Evolutionary conservation across 495 filamentous ascomycete species (phyloP).

Genomic region (Penicillium ochrochloron): DNA sequence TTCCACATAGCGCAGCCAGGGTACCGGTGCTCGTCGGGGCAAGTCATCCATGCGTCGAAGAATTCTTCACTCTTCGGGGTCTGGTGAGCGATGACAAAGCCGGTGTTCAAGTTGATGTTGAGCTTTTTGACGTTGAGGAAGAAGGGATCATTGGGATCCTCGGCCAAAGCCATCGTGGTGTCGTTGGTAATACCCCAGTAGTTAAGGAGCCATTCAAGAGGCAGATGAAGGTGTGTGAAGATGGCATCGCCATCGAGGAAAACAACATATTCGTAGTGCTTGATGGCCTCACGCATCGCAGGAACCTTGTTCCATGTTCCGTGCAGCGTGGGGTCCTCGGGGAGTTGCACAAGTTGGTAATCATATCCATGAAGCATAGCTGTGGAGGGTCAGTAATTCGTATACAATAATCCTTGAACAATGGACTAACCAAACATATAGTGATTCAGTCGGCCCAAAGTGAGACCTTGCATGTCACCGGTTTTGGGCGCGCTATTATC

Average conservation of each 20-base stretch:
- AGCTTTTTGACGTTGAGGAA: neutral
- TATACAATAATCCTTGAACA: neutral
- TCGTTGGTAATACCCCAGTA: neutral
- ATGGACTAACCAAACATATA: neutral
- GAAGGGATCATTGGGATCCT: neutral
- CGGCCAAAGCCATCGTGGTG: neutral
- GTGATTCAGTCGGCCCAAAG: neutral
- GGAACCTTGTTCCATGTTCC: conserved; percentile 2
- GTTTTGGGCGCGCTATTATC: neutral
- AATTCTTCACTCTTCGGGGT: neutral
- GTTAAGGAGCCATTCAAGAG: neutral
- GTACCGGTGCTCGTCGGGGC: neutral
- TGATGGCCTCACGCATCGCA: neutral
- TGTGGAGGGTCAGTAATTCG: neutral
- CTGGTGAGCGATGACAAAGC: neutral
- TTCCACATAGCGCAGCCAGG: neutral
- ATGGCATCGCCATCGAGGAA: neutral
- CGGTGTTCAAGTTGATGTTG: neutral
- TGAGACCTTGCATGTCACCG: neutral
- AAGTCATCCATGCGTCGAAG: neutral
- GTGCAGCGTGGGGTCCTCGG: neutral
- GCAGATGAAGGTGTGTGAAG: neutral
- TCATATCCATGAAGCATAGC: neutral
- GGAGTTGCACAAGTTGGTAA: neutral
- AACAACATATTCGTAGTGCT: neutral